A percentile compares a stretch with the other conserved stretches of the same genome.
These are phyloP conservation scores for Cutaneotrichosporon sp. DNA, from an alignment of 1,284 basidiomycete species.

Conservation along the genomic window DNA sequence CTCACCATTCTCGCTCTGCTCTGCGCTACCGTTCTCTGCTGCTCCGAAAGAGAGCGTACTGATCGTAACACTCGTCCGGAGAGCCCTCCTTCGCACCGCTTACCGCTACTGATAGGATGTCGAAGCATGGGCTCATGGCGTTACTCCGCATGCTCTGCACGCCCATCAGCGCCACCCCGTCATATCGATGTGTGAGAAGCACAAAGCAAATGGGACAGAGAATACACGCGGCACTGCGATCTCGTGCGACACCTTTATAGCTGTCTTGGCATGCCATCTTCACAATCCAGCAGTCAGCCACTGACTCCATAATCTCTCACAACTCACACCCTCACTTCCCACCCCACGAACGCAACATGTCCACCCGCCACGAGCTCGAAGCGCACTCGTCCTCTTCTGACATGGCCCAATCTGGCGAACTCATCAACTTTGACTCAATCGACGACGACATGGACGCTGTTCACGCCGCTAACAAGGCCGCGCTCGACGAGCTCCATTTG, in stretches of 20 bases:
- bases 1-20: no score
- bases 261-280: no score
- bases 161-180: background rate
- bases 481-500: no score
- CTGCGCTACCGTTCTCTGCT: no score
- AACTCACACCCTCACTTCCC: background rate
- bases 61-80: no score
- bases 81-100: background rate
- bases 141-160: background rate
- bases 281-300: no score
- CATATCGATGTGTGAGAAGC: background rate
- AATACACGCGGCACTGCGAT: no score
- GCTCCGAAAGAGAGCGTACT: no score
- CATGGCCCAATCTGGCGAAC: slow-evolving; percentile 1
- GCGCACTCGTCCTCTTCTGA: background rate
- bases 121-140: no score
- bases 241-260: no score
- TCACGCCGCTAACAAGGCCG: background rate
- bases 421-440: background rate
- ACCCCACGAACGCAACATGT: background rate
- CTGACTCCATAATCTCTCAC: no score
- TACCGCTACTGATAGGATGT: background rate
- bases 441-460: background rate
- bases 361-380: background rate
- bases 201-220: no score